Percentiles rank a stretch among this genome's conserved stretches.
Evolutionary conservation across 176 grass and related monocot species (phyloP).

Genomic region (Zea luxurians): DNA sequence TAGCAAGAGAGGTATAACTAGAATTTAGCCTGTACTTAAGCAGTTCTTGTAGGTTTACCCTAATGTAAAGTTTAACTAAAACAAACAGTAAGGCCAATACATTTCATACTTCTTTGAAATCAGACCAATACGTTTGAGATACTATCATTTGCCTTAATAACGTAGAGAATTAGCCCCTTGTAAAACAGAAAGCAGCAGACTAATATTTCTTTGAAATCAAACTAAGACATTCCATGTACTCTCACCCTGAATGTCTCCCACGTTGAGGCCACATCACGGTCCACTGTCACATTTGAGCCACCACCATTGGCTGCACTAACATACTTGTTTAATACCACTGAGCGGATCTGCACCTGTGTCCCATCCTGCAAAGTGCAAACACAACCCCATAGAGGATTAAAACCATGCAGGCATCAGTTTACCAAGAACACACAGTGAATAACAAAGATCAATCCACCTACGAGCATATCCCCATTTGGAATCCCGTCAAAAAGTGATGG

Average conservation of each 20-base stretch:
- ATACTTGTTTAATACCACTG: constrained; percentile 58
- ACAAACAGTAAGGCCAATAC: constrained; percentile 4
- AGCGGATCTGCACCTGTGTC: constrained; percentile 64
- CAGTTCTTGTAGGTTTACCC: background rate
- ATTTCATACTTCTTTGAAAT: background rate
- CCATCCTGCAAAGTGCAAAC: constrained; percentile 66
- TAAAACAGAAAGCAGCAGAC: constrained; percentile 24
- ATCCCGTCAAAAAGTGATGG: constrained; percentile 75
- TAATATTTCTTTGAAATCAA: constrained; percentile 5
- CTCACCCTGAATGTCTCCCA: constrained; percentile 80
- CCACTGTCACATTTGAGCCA: constrained; percentile 63
- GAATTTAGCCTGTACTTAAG: background rate
- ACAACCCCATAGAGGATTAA: constrained; percentile 6
- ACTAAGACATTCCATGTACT: constrained; percentile 5
- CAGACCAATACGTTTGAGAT: background rate
- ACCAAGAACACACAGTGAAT: background rate
- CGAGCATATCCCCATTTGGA: constrained; percentile 77
- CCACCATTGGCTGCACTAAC: constrained; percentile 48
- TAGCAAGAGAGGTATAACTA: background rate
- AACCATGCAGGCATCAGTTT: background rate
- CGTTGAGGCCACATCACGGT: constrained; percentile 49
- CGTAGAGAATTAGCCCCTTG: background rate
- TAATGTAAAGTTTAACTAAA: background rate
- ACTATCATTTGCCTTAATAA: background rate
- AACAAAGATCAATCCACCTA: constrained; percentile 36